Evolutionary conservation across 1,139 yeast species (phyloP).

Genomic region (Pichia sp.): DNA sequence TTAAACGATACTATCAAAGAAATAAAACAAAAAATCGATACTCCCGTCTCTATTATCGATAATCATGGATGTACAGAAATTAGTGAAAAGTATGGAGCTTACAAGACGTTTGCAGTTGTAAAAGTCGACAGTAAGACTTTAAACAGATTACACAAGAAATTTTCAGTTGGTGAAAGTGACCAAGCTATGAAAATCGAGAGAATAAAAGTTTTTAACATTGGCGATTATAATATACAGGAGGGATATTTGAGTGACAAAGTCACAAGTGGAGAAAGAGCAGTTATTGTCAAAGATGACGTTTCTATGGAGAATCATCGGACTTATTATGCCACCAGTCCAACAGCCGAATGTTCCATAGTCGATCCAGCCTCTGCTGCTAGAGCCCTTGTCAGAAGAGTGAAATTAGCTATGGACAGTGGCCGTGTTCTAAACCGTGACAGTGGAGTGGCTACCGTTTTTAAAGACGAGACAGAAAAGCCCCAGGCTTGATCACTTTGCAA

Average conservation of each 20-base stretch:
- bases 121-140: constrained; percentile 9
- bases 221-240: not conserved
- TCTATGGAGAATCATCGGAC: not conserved
- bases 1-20: constrained; percentile 15
- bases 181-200: constrained; percentile 1
- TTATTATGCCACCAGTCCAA: constrained; percentile 3
- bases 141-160: constrained; percentile 7
- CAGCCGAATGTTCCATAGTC: not conserved
- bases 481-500: no score
- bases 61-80: constrained; percentile 13
- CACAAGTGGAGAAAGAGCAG: not conserved
- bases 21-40: constrained; percentile 8
- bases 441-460: constrained; percentile 4
- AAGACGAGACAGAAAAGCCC: not conserved
- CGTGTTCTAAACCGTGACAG: constrained; percentile 8
- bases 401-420: constrained; percentile 11
- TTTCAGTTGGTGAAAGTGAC: constrained; percentile 1
- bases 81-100: constrained; percentile 14
- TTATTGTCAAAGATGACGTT: constrained; percentile 6
- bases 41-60: constrained; percentile 19
- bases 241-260: constrained; percentile 3
- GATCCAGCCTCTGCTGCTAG: not conserved
- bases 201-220: not conserved
- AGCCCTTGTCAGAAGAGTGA: constrained; percentile 10
- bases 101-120: constrained; percentile 17